Base-by-base conservation (phyloP, 2,329 filamentous ascomycete genomes). In the Monosporascus sp. region DNA sequence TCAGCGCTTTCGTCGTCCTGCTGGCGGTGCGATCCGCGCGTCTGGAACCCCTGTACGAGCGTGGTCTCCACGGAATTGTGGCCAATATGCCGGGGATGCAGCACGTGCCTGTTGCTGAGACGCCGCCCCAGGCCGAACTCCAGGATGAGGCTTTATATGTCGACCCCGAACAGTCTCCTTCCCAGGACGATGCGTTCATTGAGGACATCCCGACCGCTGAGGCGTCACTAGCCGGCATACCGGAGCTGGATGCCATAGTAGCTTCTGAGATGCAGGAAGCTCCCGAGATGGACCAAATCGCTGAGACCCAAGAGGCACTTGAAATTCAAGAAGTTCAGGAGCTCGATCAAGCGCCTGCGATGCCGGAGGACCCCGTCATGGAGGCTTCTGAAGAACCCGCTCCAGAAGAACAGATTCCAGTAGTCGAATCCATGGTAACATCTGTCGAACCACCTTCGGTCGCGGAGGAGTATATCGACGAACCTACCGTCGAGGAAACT, bases 1-100 rank as follows among this genome's bases (percentile, higher is more conserved):
- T 87, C 49, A 76, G 78, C 51, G 53, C 80, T 2, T 63, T 85
- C n/a, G 74, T 83, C 2, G 58, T 83, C 15, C 52, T 81, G 27
- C 69, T 85, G 9, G 77, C 79, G 1, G 49, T 78, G 14, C 65
- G 68, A 17, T 62, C 55, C 58, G 69, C 48, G 54, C 69, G 39
- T 52, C 48, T 63, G 8, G 64, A 66, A 8, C 55, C 59, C 2
- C 54, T 51, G 2, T 69, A 70, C 41, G 67, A 72, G 49, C 65
- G 63, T 9, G 52, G 68, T 18, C 55, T 63, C 27, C 48, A 58
- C 55, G 50, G 60, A 48, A 51, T 61, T 39, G 64, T 65, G 46
- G 62, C 43, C 20, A 46, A 60, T 14, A 51, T 57, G n/a, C 56
- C 61, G 2, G 51, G 60, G 20, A 50, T 60, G 50, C 62, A 63